Percentiles rank a stretch among this genome's conserved stretches.
These are phyloP conservation scores for Cryphonectria nitschkei DNA, from an alignment of 2,329 filamentous ascomycete genomes.

Conservation along the genomic window DNA sequence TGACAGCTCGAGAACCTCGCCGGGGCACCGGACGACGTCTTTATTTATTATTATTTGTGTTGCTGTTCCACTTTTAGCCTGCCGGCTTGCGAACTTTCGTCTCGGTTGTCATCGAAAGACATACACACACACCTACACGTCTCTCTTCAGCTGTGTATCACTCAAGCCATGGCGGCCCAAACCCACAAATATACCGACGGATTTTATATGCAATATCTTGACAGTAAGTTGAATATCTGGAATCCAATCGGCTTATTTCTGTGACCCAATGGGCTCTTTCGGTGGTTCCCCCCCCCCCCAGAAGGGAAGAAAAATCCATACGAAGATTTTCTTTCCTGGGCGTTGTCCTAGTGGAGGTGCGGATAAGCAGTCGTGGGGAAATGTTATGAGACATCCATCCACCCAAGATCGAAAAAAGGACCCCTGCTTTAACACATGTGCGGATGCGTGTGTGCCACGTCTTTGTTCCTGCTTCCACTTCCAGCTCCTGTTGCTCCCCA, in stretches of 20 bases:
- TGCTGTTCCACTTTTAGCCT: constrained; percentile 31
- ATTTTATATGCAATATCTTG: constrained; percentile 74
- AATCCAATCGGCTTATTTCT: constrained; percentile 31
- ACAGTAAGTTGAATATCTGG: constrained; percentile 63
- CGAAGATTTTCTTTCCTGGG: constrained; percentile 7
- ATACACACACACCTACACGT: background rate
- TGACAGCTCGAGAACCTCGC: constrained; percentile 23
- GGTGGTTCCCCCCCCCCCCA: background rate
- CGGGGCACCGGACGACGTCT: constrained; percentile 29
- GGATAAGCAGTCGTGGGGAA: constrained; percentile 17
- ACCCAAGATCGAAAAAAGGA: constrained; percentile 16
- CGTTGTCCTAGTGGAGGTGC: constrained; percentile 13
- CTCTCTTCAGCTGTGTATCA: constrained; percentile 4
- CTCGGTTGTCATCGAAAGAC: constrained; percentile 1
- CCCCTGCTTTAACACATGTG: constrained; percentile 18
- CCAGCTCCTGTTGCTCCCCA: constrained; percentile 18
- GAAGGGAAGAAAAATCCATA: background rate
- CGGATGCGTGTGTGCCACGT: constrained; percentile 16
- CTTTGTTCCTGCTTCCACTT: constrained; percentile 22
- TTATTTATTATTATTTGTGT: constrained; percentile 2
- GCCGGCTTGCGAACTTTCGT: constrained; percentile 33
- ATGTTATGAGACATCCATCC: constrained; percentile 26
- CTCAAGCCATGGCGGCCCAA: constrained; percentile 31
- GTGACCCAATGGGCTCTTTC: background rate
- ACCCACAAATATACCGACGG: constrained; percentile 56